Evolutionary conservation across 495 filamentous ascomycete species (phyloP), one percentile per base, ranked within the genome.

Genomic region (Lophiostoma macrostomum): DNA sequence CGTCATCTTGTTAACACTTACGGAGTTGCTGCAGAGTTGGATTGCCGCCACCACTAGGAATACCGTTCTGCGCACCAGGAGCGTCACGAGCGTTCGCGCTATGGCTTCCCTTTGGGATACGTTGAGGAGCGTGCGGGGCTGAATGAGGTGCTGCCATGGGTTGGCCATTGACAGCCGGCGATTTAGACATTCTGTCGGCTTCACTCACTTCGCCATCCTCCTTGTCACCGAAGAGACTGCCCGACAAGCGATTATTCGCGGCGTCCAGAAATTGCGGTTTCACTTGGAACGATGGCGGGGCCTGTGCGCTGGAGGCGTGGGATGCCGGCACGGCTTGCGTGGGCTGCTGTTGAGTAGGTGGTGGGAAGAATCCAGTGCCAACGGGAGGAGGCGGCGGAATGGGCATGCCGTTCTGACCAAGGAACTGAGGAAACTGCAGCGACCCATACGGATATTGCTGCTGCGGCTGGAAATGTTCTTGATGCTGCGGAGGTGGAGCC

Each of bases 121-220:
- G 25, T 7, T 42, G 30, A 14, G 31, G 10, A 20, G 1, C 5
- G 1, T 41, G 40, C 2, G 58, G 50, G 4, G 52, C 52, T 0
- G 58, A 61, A 22, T 52, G 58, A 19, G 53, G 53, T 1, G 48
- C 18, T 29, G 31, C 37, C 14, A 25, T 16, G 36, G 29, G 23
- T 6, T 13, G 14, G 12, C 5, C 28, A 4, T 35, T 11, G 24
- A 5, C 20, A 11, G 49, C 51, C 29, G 64, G 44, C 34, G 60
- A 58, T 18, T 72, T 70, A 11, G 58, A 46, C 40, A 76, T 74
- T 32, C 72, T 76, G 57, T 83, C 82, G 0, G 73, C 76, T 53
- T 90, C 86, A 57, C 83, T 87, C 14, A 90, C 61, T 62, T 91
- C 87, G 1, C 85, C 86, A 61, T 91, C 87, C 54, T 93, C 87